Evolutionary conservation across 371 early-diverging fungal genomes (phyloP).

Genomic region (Mucor lusitanicus): DNA sequence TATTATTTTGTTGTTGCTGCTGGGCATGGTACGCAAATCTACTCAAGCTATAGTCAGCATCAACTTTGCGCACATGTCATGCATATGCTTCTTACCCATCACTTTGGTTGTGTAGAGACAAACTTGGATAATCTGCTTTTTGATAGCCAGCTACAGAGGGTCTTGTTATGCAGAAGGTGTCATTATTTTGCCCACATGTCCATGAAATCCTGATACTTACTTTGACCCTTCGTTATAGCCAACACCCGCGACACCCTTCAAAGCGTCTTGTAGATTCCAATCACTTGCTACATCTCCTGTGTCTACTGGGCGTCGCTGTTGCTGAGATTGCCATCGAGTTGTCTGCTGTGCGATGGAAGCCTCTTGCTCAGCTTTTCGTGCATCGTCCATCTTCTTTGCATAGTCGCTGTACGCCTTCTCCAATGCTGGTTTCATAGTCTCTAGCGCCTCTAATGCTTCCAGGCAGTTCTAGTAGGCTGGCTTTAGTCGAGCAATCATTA

Average conservation of each 20-base stretch:
- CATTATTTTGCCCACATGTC: neutral
- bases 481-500: neutral
- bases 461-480: slow-evolving; percentile 39
- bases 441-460: slow-evolving; percentile 51
- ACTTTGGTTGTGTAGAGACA: slow-evolving; percentile 30
- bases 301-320: neutral
- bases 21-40: slow-evolving; percentile 24
- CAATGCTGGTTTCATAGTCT: slow-evolving; percentile 45
- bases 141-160: neutral
- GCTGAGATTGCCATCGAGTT: slow-evolving; percentile 2
- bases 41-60: too few species aligned
- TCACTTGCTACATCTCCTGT: slow-evolving; percentile 3
- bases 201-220: neutral
- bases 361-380: slow-evolving; percentile 5
- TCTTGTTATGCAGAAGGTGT: neutral
- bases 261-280: slow-evolving; percentile 50
- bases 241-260: slow-evolving; percentile 47
- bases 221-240: slow-evolving; percentile 8
- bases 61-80: too few species aligned
- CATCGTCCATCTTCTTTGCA: slow-evolving; percentile 10
- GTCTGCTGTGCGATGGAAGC: slow-evolving; percentile 1
- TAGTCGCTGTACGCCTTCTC: slow-evolving; percentile 25
- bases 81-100: slow-evolving; percentile 26
- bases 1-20: slow-evolving; percentile 7
- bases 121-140: slow-evolving; percentile 27